Evolutionary conservation across 2,329 filamentous ascomycete species (phyloP).

Genomic region (Alternaria rosae): DNA sequence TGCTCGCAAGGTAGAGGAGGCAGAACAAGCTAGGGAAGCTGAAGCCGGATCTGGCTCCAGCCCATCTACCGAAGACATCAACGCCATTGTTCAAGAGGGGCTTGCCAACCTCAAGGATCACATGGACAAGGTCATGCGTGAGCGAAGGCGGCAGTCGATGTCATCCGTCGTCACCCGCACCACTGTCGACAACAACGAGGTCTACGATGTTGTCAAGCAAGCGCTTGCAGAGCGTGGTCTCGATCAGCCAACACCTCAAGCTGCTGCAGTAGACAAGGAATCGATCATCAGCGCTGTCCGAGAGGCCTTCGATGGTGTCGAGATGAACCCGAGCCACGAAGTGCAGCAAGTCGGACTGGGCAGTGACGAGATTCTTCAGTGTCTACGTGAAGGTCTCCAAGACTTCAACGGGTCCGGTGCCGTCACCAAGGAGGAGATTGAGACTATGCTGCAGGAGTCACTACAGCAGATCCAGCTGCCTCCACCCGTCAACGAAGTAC

Average conservation of each 20-base stretch:
- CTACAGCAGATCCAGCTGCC: constrained; percentile 82
- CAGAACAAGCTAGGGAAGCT: constrained; percentile 58
- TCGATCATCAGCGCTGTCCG: constrained; percentile 86
- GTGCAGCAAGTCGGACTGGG: constrained; percentile 90
- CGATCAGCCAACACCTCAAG: constrained; percentile 54
- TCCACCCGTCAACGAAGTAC: constrained; percentile 71
- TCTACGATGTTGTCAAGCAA: constrained; percentile 83
- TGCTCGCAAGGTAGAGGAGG: constrained; percentile 82
- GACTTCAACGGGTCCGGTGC: constrained; percentile 69
- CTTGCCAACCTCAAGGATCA: constrained; percentile 84
- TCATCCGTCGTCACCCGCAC: constrained; percentile 68
- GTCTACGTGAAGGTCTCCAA: constrained; percentile 83
- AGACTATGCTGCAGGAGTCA: constrained; percentile 83
- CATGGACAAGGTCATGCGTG: constrained; percentile 78
- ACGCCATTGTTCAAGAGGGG: constrained; percentile 79
- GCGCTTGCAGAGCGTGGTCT: constrained; percentile 67
- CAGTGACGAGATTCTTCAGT: constrained; percentile 86
- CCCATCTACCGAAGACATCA: constrained; percentile 71
- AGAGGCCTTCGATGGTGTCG: constrained; percentile 82
- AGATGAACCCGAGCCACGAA: constrained; percentile 90
- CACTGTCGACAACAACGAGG: constrained; percentile 79
- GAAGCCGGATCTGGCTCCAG: constrained; percentile 41
- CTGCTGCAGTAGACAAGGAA: constrained; percentile 65
- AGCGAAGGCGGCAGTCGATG: constrained; percentile 73
- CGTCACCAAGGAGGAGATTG: constrained; percentile 83